Base-by-base conservation (phyloP, 179 eudicot genomes). In the Carnegiea gigantea region DNA sequence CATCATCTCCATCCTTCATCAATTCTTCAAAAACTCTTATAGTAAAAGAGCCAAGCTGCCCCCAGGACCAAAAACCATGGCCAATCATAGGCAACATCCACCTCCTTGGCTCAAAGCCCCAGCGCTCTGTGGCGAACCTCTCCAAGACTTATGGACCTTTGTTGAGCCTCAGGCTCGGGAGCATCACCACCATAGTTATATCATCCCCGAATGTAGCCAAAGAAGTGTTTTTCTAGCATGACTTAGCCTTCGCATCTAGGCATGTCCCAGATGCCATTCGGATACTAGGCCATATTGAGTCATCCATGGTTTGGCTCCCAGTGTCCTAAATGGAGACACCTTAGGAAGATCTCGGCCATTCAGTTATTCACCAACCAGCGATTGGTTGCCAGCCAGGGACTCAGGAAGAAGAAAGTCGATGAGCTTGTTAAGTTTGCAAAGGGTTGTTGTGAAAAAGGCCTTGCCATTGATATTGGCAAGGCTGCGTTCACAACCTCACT, bases 31-130 rank as follows among this genome's bases (percentile, higher is more conserved):
- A 23, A 17, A 14, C 13, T 18, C 59, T 8, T 15, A 9, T 28
- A 70, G 75, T 4, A 40, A 5, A 40, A 40, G 43, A 79, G 5
- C 60, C 46, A 73, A 80, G 74, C 70, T 71, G 21, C 86, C 86
- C 6, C 90, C 88, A 21, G 91, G 92, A 7, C 92, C 92, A 3
- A 70, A 44, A 26, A n/a, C 83, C 82, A 23, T 85, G 86, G 76
- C 91, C 92, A 1, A 78, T 90, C 33, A 82, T 90, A 78, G 90
- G 91, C 33, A 88, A 86, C 81, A 81, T 90, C 24, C 86, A 70
- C 54, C 75, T 51, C 5, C 84, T 88, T 6, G 87, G 88, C 43
- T n/a, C 77, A 36, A 78, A 79, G 59, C 89, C 92, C 64, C 89
- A 88, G 68, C 83, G 43, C 21, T 81, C 85, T 0, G 82, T 89